Percentiles rank a stretch among this genome's conserved stretches.
These are phyloP conservation scores for Cetraspora pellucida DNA, from an alignment of 192 early-diverging fungal genomes.

Conservation along the genomic window DNA sequence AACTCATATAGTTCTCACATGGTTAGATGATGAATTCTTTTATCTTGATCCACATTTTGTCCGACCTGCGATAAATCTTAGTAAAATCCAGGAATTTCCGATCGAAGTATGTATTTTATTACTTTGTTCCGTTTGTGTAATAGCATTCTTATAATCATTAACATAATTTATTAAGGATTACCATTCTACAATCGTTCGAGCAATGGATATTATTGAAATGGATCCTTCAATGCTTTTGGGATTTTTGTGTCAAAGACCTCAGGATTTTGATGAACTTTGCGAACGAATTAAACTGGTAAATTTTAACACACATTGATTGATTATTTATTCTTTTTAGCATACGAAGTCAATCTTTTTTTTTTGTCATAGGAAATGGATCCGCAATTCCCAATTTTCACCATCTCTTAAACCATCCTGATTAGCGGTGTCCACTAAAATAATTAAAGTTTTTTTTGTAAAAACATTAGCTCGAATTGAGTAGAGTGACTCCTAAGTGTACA, in stretches of 20 bases:
- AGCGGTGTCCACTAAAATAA: too few relatives aligned
- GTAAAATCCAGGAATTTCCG: slow-evolving; percentile 33
- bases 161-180: slow-evolving; percentile 37
- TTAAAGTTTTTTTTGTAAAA: too few relatives aligned
- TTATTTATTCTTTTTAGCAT: not conserved
- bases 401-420: not conserved
- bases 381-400: slow-evolving; percentile 19
- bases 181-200: slow-evolving; percentile 42
- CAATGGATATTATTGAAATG: slow-evolving; percentile 46
- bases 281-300: slow-evolving; percentile 32
- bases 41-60: slow-evolving; percentile 49
- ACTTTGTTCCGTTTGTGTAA: too few relatives aligned
- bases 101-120: slow-evolving; percentile 24
- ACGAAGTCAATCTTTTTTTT: not conserved
- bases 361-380: slow-evolving; percentile 6
- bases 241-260: slow-evolving; percentile 39
- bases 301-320: not conserved
- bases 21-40: slow-evolving; percentile 42
- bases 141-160: too few relatives aligned
- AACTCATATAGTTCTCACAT: not conserved
- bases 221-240: slow-evolving; percentile 51
- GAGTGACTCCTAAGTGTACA: too few relatives aligned
- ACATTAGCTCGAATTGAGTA: too few relatives aligned
- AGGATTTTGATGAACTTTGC: slow-evolving; percentile 37
- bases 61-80: slow-evolving; percentile 40